These are phyloP conservation scores for Staphylotrichum tortipilum DNA, from an alignment of 495 filamentous ascomycete genomes.

Conservation along the genomic window DNA sequence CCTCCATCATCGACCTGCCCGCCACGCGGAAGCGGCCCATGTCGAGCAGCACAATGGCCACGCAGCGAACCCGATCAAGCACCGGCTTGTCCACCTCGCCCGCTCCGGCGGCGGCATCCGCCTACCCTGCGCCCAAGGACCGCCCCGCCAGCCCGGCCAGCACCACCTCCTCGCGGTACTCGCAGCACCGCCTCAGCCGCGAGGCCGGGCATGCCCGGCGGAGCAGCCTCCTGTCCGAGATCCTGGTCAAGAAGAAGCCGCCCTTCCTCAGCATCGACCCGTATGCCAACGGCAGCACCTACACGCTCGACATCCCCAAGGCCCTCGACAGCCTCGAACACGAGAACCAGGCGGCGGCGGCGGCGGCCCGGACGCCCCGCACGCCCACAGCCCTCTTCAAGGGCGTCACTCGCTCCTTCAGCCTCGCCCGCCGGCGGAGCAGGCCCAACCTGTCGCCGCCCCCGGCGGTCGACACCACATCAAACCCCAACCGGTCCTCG, in stretches of 20 bases:
- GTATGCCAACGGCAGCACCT: slow-evolving; percentile 31
- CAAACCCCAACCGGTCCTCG: slow-evolving; percentile 9
- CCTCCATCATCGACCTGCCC: slow-evolving; percentile 38
- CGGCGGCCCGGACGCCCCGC: slow-evolving; percentile 25
- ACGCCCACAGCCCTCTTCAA: slow-evolving; percentile 36
- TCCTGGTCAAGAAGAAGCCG: slow-evolving; percentile 29
- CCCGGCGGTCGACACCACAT: slow-evolving; percentile 11
- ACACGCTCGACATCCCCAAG: slow-evolving; percentile 26
- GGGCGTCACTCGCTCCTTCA: slow-evolving; percentile 36
- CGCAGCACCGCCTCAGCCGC: background rate
- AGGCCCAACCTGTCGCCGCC: slow-evolving; percentile 30
- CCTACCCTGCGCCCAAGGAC: slow-evolving; percentile 1
- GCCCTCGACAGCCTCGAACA: slow-evolving; percentile 15
- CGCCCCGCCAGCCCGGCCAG: slow-evolving; percentile 28
- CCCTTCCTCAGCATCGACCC: slow-evolving; percentile 42
- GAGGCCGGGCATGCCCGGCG: slow-evolving; percentile 21
- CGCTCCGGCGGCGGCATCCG: slow-evolving; percentile 1
- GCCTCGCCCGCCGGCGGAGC: slow-evolving; percentile 39
- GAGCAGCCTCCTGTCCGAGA: slow-evolving; percentile 27
- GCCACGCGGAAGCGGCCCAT: slow-evolving; percentile 27
- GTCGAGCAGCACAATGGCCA: slow-evolving; percentile 24
- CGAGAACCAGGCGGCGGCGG: slow-evolving; percentile 8
- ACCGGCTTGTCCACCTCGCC: slow-evolving; percentile 9
- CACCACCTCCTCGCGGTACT: slow-evolving; percentile 15
- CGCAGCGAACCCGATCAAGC: slow-evolving; percentile 19